Evolutionary conservation across 2,329 filamentous ascomycete species (phyloP).

Genomic region (Aspergillus tanneri): DNA sequence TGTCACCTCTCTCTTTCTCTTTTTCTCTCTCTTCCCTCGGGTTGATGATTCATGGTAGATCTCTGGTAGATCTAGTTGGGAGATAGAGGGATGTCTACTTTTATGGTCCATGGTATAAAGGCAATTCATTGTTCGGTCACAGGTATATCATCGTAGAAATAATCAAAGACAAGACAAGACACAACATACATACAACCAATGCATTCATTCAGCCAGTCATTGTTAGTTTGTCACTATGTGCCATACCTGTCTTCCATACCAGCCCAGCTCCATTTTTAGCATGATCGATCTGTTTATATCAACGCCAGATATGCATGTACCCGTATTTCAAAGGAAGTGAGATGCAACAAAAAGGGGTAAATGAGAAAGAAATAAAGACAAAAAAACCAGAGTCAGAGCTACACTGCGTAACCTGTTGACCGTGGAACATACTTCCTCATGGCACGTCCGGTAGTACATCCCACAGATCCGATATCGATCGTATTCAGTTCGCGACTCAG

Average conservation of each 20-base stretch:
- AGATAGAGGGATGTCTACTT: no score
- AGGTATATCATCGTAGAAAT: not conserved
- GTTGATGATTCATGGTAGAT: no score
- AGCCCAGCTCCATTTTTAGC: no score
- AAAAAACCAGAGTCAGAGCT: slow-evolving; percentile 10
- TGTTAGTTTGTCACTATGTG: no score
- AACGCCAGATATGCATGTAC: not conserved
- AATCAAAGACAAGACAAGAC: not conserved
- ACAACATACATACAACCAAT: no score
- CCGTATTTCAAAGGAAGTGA: not conserved
- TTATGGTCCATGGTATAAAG: no score
- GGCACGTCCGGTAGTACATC: slow-evolving; percentile 29
- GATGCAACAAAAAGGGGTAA: not conserved
- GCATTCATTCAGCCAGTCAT: no score
- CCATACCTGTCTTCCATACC: no score
- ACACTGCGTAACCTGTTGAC: slow-evolving; percentile 32
- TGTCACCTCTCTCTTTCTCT: no score
- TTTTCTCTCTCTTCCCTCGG: no score
- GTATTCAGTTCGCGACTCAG: slow-evolving; percentile 58
- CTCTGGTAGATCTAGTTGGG: no score
- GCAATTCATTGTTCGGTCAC: no score
- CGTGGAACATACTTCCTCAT: slow-evolving; percentile 35
- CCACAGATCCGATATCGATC: slow-evolving; percentile 49
- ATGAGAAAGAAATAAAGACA: slow-evolving; percentile 2
- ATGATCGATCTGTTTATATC: slow-evolving; percentile 1